A percentile compares a stretch with the other conserved stretches of the same genome.
phyloP scores from a whole-genome alignment of 805 yeast species.

The Yamadazyma scolyti region DNA sequence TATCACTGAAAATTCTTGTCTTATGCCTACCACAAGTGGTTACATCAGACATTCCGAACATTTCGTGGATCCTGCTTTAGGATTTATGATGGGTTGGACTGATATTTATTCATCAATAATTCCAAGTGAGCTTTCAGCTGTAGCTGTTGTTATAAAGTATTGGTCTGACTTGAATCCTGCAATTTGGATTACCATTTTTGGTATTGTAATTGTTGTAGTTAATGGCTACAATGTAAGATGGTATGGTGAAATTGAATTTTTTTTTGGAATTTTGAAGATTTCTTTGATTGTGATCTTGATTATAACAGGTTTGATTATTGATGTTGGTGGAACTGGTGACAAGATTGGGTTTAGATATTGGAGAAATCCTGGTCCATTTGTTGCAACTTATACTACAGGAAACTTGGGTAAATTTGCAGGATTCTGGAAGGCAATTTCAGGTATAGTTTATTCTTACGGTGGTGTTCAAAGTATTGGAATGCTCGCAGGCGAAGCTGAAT shows the following conservation, averaged over 20 bases:
- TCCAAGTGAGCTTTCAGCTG: constrained; percentile 45
- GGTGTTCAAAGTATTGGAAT: constrained; percentile 25
- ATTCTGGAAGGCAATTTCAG: constrained; percentile 29
- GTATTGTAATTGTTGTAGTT: constrained; percentile 27
- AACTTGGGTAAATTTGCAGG: constrained; percentile 30
- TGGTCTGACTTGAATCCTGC: constrained; percentile 46
- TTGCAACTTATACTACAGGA: constrained; percentile 31
- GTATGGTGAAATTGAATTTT: constrained; percentile 28
- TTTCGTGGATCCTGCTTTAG: constrained; percentile 42
- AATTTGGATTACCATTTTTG: constrained; percentile 42
- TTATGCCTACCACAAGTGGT: constrained; percentile 37
- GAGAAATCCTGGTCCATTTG: constrained; percentile 37
- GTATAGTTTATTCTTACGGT: constrained; percentile 36
- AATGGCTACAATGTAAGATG: constrained; percentile 37
- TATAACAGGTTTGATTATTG: constrained; percentile 17
- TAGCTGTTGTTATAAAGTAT: constrained; percentile 42
- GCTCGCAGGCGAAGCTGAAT: constrained; percentile 29
- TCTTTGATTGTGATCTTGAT: constrained; percentile 17
- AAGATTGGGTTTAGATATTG: constrained; percentile 36
- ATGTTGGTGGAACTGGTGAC: constrained; percentile 22
- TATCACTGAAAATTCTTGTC: constrained; percentile 34
- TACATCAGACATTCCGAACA: constrained; percentile 33
- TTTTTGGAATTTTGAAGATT: constrained; percentile 22
- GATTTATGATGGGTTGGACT: constrained; percentile 46
- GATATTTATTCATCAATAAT: constrained; percentile 28